Base-by-base conservation (phyloP, 345 rosid genomes). In the Punica granatum region DNA sequence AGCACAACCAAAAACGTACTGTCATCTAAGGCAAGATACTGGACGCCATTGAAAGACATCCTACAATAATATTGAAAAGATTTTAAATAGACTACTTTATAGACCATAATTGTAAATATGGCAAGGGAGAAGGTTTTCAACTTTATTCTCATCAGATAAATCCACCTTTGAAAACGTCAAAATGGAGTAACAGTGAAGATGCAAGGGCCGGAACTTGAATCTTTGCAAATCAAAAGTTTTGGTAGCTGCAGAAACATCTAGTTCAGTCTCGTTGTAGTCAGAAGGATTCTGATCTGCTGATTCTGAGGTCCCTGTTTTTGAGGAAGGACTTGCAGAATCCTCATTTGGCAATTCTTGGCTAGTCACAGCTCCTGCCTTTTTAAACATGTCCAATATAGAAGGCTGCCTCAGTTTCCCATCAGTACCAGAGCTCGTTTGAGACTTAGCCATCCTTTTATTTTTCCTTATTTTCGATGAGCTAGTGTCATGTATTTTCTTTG, bases 161-260 rank as follows among this genome's bases (percentile, higher is more conserved):
- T 26, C 16, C 61, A 56, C 97, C 88, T 82, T 75, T 60, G 88
- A 81, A 76, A 85, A 76, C 43, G 82, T 81, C 79, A 91, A 72
- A 77, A 88, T 79, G 76, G 85, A 74, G 54, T 82, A 79, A 80
- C 90, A 87, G 28, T 77, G 88, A 54, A 70, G 73, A 67, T 41
- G 82, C 72, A 91, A 89, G 66, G 88, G 85, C 85, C 97, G 86
- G 84, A 88, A 91, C 59, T 85, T 91, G 75, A 72, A 89, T 76
- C 87, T 84, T 64, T 91, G 96, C 64, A 73, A 66, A 73, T 85
- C 90, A 67, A 91, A 73, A 68, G 74, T 78, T 48, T 80, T 80
- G 66, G 81, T 35, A 71, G 77, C 74, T 63, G 79, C 83, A 77
- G 88, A 80, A 79, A 84, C 77, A 75, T 88, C 91, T 70, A 88